Conservation (phyloP, 805 yeast genomes). For the Sungouiozyma intestinalis region DNA sequence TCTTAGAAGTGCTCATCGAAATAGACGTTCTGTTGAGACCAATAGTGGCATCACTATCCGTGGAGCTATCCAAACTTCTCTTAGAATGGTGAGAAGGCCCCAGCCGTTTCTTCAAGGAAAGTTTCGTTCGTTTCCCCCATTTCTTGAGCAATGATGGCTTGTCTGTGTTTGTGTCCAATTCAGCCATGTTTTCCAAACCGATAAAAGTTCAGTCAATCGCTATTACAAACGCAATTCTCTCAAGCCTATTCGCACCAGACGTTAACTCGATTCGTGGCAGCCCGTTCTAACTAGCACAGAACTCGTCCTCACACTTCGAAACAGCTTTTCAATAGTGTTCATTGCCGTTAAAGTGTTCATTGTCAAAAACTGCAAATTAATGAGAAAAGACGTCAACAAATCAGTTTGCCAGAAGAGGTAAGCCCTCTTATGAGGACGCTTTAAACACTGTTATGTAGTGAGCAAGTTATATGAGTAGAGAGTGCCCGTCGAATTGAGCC, state of each 20-base stretch:
- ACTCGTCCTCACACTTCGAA: no score
- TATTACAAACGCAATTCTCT: no score
- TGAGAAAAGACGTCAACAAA: neutral
- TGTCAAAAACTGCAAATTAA: neutral
- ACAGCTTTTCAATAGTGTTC: no score
- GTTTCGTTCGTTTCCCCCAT: neutral
- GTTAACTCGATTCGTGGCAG: no score
- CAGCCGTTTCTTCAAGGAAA: neutral
- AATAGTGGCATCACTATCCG: neutral
- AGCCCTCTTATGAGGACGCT: neutral
- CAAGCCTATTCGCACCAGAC: no score
- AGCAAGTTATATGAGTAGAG: neutral
- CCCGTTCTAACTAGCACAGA: no score
- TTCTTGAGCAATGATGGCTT: neutral
- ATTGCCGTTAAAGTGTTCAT: no score
- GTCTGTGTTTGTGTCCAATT: neutral
- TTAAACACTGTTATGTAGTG: neutral
- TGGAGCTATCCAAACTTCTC: neutral
- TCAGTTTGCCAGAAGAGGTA: neutral
- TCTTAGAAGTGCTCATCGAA: constrained; percentile 8
- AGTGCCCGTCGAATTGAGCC: neutral
- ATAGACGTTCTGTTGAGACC: neutral
- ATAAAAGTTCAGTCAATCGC: no score
- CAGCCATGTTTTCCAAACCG: neutral
- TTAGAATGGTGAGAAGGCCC: neutral